Evolutionary conservation across 2,329 filamentous ascomycete species (phyloP), one percentile per base, ranked within the genome.

Genomic region (Exophiala sideris): DNA sequence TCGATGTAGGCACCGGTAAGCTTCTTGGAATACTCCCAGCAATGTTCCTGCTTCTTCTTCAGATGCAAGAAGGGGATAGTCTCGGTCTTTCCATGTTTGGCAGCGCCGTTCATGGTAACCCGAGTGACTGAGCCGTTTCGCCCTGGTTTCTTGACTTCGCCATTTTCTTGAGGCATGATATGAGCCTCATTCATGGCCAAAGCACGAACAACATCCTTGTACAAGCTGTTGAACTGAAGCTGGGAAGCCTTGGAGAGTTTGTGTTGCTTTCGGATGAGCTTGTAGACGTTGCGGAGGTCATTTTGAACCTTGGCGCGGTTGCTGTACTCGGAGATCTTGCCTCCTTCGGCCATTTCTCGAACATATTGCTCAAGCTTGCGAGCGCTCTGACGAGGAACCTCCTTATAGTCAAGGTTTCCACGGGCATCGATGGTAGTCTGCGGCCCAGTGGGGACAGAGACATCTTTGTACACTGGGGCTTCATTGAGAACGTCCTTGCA

Each of bases 11-110:
- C 74, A 53, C 89, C 88, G 20, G 94, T 97, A 54, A 99, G 83
- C 78, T 95, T 96, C 82, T 97, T 99, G 84, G 90, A 97, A 79
- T 97, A 99, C 68, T 97, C 91, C 94, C 94, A 99, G 58, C 92
- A 92, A 67, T 96, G 88, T 58, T 91, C 84, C 50, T 89, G 85
- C 75, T 95, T 95, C 73, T 90, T 88, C 83, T 96, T 96, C 54
- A 99, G 79, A 71, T 99, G 94, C 49, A 99, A 77, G 84, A 99
- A 99, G 33, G 94, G 94, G 64, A 99, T 95, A 14, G 94, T 96
- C 77, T 97, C 92, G 53, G 95, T 86, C 79, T 96, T 96, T 72
- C 91, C 91, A 54, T 79, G 73, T 79, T 94, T 95, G 66, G 79
- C 76, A 40, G 73, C 72, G 45, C 75, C 76, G 55, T 79, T 80